phyloP scores from a whole-genome alignment of 495 filamentous ascomycete species.

The Penicillium simplicissimum region DNA sequence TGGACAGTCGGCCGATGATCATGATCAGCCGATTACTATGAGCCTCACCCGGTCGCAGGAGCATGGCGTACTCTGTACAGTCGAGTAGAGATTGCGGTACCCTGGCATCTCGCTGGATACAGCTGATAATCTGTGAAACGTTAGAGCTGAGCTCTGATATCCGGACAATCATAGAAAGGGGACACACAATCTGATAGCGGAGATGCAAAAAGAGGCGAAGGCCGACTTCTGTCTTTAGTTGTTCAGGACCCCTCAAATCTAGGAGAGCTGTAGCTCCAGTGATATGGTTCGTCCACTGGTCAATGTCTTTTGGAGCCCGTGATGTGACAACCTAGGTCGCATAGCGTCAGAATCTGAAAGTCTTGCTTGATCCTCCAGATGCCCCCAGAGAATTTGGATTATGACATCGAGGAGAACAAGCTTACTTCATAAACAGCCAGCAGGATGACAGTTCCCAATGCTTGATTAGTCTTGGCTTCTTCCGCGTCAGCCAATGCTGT shows the following conservation, averaged over 20 bases:
- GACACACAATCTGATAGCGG: constrained; percentile 48
- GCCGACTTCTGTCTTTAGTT: constrained; percentile 57
- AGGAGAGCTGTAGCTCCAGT: constrained; percentile 59
- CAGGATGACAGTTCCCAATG: constrained; percentile 61
- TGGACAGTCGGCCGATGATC: constrained; percentile 45
- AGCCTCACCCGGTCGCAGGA: constrained; percentile 36
- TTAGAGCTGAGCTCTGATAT: neutral
- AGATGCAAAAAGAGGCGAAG: constrained; percentile 59
- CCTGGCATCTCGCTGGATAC: constrained; percentile 37
- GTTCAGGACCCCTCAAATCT: constrained; percentile 54
- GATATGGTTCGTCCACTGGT: constrained; percentile 61
- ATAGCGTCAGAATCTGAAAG: constrained; percentile 14
- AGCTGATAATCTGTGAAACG: constrained; percentile 37
- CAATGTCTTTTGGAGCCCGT: constrained; percentile 43
- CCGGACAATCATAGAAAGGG: neutral
- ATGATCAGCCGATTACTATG: constrained; percentile 40
- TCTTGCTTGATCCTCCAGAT: neutral
- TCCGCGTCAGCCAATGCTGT: constrained; percentile 52
- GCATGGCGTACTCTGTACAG: constrained; percentile 36
- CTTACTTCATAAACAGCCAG: constrained; percentile 53
- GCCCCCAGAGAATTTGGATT: neutral
- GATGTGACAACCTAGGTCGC: constrained; percentile 48
- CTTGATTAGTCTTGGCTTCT: constrained; percentile 60
- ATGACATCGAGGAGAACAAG: neutral
- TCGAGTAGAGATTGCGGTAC: constrained; percentile 40